Conservation (phyloP, 345 rosid species). For the Psidium friedrichsthalianum region DNA sequence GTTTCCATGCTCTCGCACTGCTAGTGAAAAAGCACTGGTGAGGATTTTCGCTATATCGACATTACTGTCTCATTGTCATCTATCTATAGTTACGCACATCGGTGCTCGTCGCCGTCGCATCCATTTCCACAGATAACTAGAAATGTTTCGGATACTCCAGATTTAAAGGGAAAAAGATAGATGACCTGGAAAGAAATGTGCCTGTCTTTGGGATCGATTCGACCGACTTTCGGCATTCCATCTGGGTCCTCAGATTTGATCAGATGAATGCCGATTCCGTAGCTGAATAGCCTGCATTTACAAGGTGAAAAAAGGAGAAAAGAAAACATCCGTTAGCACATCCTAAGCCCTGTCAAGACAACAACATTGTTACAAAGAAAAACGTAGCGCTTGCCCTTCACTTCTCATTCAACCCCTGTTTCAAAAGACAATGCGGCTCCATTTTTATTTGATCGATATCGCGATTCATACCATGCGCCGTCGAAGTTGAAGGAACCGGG, state of each 20-base stretch:
- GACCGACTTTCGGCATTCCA: conserved; percentile 22
- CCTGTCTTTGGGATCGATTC: conserved; percentile 55
- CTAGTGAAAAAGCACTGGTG: neutral
- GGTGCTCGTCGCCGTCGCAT: no score
- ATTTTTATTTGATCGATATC: neutral
- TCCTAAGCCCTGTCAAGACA: neutral
- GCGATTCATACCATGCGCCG: conserved; percentile 53
- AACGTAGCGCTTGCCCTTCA: neutral
- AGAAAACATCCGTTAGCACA: neutral
- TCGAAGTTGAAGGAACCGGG: conserved; percentile 48
- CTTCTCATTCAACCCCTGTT: neutral
- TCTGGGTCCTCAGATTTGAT: conserved; percentile 43
- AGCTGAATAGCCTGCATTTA: conserved; percentile 45
- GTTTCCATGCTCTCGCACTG: conserved; percentile 46
- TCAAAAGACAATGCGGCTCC: neutral
- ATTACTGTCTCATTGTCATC: neutral
- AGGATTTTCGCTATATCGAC: neutral
- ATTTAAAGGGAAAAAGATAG: neutral
- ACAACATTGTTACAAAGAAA: neutral
- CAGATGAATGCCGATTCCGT: conserved; percentile 64
- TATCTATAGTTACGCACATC: no score
- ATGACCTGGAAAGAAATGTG: conserved; percentile 72
- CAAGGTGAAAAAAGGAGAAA: neutral
- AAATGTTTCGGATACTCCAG: neutral
- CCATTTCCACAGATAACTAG: neutral